Base-by-base conservation (phyloP, 441 rosid genomes). In the Populus hybrid region DNA sequence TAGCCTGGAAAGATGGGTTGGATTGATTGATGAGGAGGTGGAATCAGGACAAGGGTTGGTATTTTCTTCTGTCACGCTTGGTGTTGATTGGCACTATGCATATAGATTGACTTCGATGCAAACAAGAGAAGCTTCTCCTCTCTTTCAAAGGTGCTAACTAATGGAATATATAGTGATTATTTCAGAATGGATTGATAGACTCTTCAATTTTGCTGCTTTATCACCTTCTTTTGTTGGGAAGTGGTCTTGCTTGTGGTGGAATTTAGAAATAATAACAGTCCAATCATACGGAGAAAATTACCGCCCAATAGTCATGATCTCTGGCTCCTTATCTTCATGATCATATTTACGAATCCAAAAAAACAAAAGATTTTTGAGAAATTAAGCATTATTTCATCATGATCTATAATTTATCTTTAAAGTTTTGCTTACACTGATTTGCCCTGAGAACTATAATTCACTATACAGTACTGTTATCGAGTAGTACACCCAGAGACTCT, bases 41-140 rank as follows among this genome's bases (percentile, higher is more conserved):
- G 78, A 75, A 70, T 79, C 69, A 78, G 42, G 23, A 46, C 57
- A 64, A 38, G 80, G 63, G 75, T 26, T 77, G 42, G 69, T 77
- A 71, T 57, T 79, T 40, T 34, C 57, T 75, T 70, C 42, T 42
- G 34, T 38, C 30, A 42, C 11, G 30, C 32, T 57, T 46, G 36
- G 14, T 61, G 77, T 61, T 42, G 59, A 78, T 82, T 75, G 79
- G 69, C 69, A 65, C 68, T 42, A 30, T 38, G 35, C 35, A 65
- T 32, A 35, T 30, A n/a, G 26, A 67, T 73, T 73, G 76, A 77
- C 67, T 77, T 73, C 66, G 40, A 63, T 64, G 69, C 74, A 73
- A 38, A 69, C 64, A 74, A 70, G 50, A 57, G 65, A 67, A 71
- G 63, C 69, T 69, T 24, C 61, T 68, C 38, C 26, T 40, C 35